Conservation (phyloP, 2,329 filamentous ascomycete species). For the Nannizziopsis arthrosporioides region DNA sequence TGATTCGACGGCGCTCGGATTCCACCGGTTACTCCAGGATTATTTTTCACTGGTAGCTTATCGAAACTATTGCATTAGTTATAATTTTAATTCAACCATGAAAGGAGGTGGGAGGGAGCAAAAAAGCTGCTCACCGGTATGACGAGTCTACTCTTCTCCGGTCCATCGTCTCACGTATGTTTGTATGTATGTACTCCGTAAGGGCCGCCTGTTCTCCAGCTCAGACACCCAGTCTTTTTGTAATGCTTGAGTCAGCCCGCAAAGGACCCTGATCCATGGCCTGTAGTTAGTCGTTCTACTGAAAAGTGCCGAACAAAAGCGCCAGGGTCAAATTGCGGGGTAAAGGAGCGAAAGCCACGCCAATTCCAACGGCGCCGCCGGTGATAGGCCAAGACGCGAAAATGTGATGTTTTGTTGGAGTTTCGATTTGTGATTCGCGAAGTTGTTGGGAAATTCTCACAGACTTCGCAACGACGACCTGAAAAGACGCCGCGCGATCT, state of each 20-base stretch:
- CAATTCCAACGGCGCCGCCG: background rate
- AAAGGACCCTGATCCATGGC: background rate
- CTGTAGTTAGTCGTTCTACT: background rate
- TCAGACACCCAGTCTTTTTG: no score
- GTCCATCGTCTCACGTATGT: no score
- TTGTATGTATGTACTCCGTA: no score
- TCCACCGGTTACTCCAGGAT: slow-evolving; percentile 6
- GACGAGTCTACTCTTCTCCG: no score
- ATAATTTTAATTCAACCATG: no score
- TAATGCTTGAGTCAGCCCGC: no score
- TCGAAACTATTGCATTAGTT: no score
- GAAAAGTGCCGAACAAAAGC: background rate
- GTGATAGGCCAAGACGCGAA: background rate
- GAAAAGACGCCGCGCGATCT: background rate
- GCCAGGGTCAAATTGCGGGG: slow-evolving; percentile 4
- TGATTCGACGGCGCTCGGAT: background rate
- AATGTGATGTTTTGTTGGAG: background rate
- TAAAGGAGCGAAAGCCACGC: background rate
- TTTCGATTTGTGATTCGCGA: background rate
- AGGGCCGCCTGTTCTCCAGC: no score
- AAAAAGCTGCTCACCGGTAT: no score
- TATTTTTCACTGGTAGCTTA: background rate
- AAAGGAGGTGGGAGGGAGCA: no score
- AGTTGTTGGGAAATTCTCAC: background rate
- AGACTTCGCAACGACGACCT: no score